Conservation (phyloP, 371 early-diverging fungal genomes). For the Actinomortierella ambigua region DNA sequence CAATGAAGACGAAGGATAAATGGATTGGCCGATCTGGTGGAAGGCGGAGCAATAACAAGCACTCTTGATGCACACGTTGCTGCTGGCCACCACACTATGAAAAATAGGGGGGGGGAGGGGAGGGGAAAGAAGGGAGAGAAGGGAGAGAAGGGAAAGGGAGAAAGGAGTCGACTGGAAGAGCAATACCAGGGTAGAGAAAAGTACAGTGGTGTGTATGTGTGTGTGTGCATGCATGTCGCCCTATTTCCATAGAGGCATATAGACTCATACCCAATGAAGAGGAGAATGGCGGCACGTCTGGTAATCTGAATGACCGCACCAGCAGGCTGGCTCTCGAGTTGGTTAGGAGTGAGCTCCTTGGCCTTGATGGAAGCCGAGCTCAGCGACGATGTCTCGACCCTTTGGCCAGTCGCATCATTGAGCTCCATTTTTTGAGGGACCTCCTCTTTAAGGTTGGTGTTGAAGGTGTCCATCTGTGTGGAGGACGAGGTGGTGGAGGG, state of each 20-base stretch:
- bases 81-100: too few relatives aligned
- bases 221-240: background rate
- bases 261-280: constrained; percentile 34
- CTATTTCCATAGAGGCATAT: background rate
- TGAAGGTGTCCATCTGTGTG: too few relatives aligned
- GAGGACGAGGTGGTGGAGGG: too few relatives aligned
- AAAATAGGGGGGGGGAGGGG: background rate
- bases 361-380: background rate
- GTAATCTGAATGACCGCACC: too few relatives aligned
- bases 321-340: too few relatives aligned
- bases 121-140: background rate
- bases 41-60: too few relatives aligned
- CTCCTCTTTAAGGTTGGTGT: too few relatives aligned
- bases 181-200: background rate
- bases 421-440: too few relatives aligned
- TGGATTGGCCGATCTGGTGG: too few relatives aligned
- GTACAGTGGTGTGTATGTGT: background rate
- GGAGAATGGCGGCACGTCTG: constrained; percentile 21
- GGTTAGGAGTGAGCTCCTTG: background rate
- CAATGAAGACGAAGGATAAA: too few relatives aligned
- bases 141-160: background rate
- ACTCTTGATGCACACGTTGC: too few relatives aligned
- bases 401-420: background rate
- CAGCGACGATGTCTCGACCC: background rate
- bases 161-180: background rate